Evolutionary conservation across 805 yeast species (phyloP).

Genomic region (Nakazawaea wyomingensis): DNA sequence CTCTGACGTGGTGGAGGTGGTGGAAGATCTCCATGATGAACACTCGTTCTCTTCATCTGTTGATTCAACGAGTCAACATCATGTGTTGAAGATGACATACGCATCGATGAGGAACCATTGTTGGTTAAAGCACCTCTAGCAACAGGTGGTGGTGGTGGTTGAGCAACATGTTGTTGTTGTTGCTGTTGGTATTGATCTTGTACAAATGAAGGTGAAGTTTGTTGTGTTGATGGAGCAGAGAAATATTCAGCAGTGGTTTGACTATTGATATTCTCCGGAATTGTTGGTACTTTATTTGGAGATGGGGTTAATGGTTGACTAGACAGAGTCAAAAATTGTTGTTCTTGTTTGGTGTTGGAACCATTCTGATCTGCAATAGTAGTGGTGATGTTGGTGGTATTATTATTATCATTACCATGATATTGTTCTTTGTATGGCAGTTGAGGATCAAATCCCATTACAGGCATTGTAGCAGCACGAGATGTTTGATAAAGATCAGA

Average conservation of each 20-base stretch:
- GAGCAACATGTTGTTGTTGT: conserved; percentile 1
- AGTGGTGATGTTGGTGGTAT: too few relatives aligned
- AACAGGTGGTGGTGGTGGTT: conserved; percentile 12
- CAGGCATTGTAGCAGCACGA: neutral
- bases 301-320: conserved; percentile 20
- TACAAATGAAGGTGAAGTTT: neutral
- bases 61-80: neutral
- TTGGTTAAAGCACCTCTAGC: conserved; percentile 2
- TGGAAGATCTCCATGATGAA: conserved; percentile 17
- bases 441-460: neutral
- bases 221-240: conserved; percentile 3
- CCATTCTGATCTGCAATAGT: neutral
- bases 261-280: neutral
- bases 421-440: neutral
- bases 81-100: neutral
- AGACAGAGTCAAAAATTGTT: conserved; percentile 12
- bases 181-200: neutral
- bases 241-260: conserved; percentile 15
- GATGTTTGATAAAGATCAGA: conserved; percentile 7
- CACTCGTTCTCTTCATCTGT: conserved; percentile 6
- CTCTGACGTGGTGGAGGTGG: conserved; percentile 33
- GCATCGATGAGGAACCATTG: neutral
- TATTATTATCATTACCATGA: too few relatives aligned
- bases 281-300: conserved; percentile 13
- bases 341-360: too few relatives aligned